Evolutionary conservation across 106 monocot species (phyloP).

Genomic region (Gastrodia elata): DNA sequence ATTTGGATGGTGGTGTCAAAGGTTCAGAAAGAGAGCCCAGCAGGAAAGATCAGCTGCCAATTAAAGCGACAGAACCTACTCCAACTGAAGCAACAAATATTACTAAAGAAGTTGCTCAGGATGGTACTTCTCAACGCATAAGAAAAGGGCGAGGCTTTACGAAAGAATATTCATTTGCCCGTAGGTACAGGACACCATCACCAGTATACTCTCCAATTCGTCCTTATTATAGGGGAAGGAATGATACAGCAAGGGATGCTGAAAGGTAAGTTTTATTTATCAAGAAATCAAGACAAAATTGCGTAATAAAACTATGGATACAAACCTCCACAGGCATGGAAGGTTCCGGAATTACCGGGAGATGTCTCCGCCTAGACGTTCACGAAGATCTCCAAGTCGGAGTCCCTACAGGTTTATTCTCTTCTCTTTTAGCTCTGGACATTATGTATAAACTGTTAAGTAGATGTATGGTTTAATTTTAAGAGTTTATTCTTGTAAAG

Average conservation of each 20-base stretch:
- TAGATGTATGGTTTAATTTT: background rate
- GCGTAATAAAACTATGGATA: background rate
- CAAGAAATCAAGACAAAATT: background rate
- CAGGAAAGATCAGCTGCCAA: constrained; percentile 10
- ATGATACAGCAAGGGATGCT: constrained; percentile 18
- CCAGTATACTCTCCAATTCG: constrained; percentile 30
- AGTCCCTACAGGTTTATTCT: constrained; percentile 13
- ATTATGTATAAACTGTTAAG: background rate
- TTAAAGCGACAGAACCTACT: constrained; percentile 15
- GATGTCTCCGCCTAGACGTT: constrained; percentile 23
- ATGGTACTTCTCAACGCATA: constrained; percentile 25
- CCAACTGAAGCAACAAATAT: constrained; percentile 7
- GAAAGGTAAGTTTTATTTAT: constrained; percentile 18
- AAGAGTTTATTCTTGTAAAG: background rate
- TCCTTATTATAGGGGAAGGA: constrained; percentile 26
- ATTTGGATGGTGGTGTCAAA: background rate
- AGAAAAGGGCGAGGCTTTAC: constrained; percentile 51
- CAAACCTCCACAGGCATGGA: constrained; percentile 14
- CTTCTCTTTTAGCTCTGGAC: background rate
- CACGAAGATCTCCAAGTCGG: constrained; percentile 17
- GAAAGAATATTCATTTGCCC: constrained; percentile 28
- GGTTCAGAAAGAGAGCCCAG: constrained; percentile 12
- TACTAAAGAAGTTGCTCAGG: constrained; percentile 17
- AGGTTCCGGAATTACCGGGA: constrained; percentile 18
- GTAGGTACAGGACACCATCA: constrained; percentile 39